A percentile compares a stretch with the other conserved stretches of the same genome.
These are phyloP conservation scores for Calamus simplicifolius DNA, from an alignment of 176 grass and related monocot species.

Conservation along the genomic window DNA sequence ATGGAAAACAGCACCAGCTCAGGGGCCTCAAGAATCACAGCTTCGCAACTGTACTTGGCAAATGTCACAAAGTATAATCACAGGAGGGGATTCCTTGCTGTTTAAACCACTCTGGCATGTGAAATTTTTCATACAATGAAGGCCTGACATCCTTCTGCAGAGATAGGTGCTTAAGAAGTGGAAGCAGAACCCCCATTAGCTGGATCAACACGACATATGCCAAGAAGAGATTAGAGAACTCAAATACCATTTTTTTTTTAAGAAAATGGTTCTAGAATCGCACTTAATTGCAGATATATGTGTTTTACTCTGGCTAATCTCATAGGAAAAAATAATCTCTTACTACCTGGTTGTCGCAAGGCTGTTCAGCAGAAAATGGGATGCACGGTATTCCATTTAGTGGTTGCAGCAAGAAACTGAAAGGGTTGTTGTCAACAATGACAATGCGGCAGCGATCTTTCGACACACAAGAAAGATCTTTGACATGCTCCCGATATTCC, in stretches of 20 bases:
- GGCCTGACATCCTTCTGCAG: constrained; percentile 69
- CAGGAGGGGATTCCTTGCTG: constrained; percentile 54
- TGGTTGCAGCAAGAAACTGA: constrained; percentile 95
- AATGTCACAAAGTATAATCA: constrained; percentile 2
- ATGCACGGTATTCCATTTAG: constrained; percentile 94
- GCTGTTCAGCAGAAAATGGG: constrained; percentile 72
- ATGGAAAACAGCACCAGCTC: too few species aligned
- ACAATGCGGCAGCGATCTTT: constrained; percentile 67
- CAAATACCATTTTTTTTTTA: too few species aligned
- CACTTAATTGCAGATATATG: too few species aligned
- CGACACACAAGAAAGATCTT: constrained; percentile 88
- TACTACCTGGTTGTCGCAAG: too few species aligned
- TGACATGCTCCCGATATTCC: constrained; percentile 93
- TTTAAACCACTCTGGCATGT: constrained; percentile 93
- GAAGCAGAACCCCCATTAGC: constrained; percentile 72
- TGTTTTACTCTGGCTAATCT: too few species aligned
- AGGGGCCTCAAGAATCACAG: too few species aligned
- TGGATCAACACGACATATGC: constrained; percentile 15
- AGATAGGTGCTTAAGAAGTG: constrained; percentile 79
- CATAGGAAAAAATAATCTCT: too few species aligned
- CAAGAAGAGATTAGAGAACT: too few species aligned
- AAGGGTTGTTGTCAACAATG: constrained; percentile 95
- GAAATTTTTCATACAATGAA: constrained; percentile 61
- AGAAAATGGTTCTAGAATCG: too few species aligned
- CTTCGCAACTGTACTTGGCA: background rate